Conservation (phyloP, 2,329 filamentous ascomycete genomes). For the Thyridium curvatum region DNA sequence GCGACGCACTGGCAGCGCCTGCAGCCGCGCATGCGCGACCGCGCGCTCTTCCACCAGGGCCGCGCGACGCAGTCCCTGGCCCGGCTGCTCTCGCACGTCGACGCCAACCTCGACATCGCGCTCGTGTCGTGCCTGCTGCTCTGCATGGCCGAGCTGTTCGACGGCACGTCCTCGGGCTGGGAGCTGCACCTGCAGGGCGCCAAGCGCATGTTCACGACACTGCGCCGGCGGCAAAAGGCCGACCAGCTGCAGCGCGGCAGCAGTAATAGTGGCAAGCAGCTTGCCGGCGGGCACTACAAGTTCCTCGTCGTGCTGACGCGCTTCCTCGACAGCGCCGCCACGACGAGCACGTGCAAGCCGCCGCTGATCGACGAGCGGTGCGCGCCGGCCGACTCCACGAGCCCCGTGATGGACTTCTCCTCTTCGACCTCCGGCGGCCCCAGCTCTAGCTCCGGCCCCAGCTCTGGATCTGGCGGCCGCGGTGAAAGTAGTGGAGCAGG, state of each 20-base stretch:
- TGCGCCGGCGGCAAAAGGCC: conserved; percentile 16
- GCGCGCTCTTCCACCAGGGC: conserved; percentile 22
- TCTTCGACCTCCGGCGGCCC: background rate
- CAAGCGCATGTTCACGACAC: conserved; percentile 26
- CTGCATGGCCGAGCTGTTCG: conserved; percentile 35
- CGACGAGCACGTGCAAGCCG: conserved; percentile 24
- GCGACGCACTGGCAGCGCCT: conserved; percentile 4
- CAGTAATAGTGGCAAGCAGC: conserved; percentile 23
- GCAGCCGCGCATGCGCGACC: conserved; percentile 1
- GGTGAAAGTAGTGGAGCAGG: background rate
- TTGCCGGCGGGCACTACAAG: conserved; percentile 15
- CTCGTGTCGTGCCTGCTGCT: conserved; percentile 31
- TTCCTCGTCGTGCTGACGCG: conserved; percentile 25
- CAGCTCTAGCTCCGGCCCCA: background rate
- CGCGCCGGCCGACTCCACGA: conserved; percentile 10
- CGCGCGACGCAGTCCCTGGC: conserved; percentile 23
- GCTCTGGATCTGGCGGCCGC: background rate
- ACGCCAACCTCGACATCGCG: conserved; percentile 13
- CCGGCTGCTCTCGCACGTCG: conserved; percentile 25
- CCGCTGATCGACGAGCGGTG: conserved; percentile 24
- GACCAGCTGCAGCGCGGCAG: conserved; percentile 17
- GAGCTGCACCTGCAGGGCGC: conserved; percentile 34
- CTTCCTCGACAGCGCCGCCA: conserved; percentile 26
- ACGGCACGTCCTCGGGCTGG: conserved; percentile 33
- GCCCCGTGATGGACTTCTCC: background rate